Evolutionary conservation across 345 rosid genomes (phyloP).

Genomic region (Alliaria petiolata): DNA sequence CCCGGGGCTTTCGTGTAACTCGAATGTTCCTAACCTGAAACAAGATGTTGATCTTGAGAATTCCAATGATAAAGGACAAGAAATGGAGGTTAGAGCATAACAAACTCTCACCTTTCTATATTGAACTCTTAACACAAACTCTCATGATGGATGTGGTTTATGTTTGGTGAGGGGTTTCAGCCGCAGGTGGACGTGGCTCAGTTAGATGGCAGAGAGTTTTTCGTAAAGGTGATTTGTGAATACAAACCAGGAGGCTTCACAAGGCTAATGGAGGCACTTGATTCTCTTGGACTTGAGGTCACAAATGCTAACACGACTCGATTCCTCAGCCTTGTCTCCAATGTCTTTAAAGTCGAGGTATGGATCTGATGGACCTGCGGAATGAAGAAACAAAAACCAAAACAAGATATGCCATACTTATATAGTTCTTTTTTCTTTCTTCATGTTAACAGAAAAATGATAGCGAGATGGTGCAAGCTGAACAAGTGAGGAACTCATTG

Average conservation of each 20-base stretch:
- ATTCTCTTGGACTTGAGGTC: conserved; percentile 81
- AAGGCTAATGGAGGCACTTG: conserved; percentile 79
- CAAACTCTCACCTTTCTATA: neutral
- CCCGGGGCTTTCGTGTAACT: conserved; percentile 36
- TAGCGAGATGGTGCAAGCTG: conserved; percentile 72
- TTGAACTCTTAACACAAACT: neutral
- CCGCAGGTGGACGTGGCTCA: conserved; percentile 89
- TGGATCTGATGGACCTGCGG: neutral
- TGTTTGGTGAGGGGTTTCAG: conserved; percentile 39
- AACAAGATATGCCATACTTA: neutral
- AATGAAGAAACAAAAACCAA: conserved; percentile 1
- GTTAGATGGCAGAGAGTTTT: conserved; percentile 78
- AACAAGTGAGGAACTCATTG: conserved; percentile 71
- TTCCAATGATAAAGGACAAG: conserved; percentile 65
- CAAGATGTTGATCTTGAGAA: conserved; percentile 45
- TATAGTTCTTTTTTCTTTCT: neutral
- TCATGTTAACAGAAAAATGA: conserved; percentile 60
- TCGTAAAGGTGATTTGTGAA: conserved; percentile 87
- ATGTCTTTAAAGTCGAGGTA: conserved; percentile 90
- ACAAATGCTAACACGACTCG: conserved; percentile 81
- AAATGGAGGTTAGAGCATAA: conserved; percentile 72
- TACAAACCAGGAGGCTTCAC: conserved; percentile 80
- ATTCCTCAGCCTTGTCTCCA: conserved; percentile 71
- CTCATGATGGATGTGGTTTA: neutral
- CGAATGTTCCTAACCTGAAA: conserved; percentile 33